phyloP scores from a whole-genome alignment of 306 rosid genomes.

The Coriaria nepalensis region DNA sequence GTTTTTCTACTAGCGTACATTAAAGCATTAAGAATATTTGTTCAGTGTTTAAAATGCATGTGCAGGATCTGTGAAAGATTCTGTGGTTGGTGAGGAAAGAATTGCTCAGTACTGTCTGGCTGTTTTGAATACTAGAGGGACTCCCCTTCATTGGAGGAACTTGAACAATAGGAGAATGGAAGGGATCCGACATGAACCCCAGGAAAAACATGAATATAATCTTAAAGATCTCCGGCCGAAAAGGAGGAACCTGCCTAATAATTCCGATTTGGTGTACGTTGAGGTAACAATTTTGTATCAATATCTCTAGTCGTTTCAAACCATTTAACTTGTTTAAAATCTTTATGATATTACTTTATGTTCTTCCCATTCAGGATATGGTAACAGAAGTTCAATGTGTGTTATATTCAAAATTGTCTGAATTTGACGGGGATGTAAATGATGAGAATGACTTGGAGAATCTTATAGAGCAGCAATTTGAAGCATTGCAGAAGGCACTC shows the following conservation, averaged over 20 bases:
- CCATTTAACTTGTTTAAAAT: no score
- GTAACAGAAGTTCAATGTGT: constrained; percentile 53
- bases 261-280: constrained; percentile 41
- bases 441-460: constrained; percentile 48
- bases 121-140: constrained; percentile 56
- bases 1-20: no score
- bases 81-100: constrained; percentile 84
- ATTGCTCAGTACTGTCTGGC: constrained; percentile 81
- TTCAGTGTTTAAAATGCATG: constrained; percentile 2
- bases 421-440: constrained; percentile 22
- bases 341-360: background rate
- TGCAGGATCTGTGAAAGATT: constrained; percentile 88
- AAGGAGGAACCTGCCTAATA: constrained; percentile 35
- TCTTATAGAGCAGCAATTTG: constrained; percentile 60
- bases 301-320: background rate
- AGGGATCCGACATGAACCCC: constrained; percentile 32
- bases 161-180: constrained; percentile 48
- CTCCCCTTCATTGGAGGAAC: constrained; percentile 75
- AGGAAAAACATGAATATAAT: constrained; percentile 28
- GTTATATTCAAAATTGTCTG: constrained; percentile 23
- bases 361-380: constrained; percentile 33
- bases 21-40: no score
- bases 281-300: constrained; percentile 32
- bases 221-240: constrained; percentile 53
- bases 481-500: constrained; percentile 61